Evolutionary conservation across 345 rosid species (phyloP).

Genomic region (Citrus maxima): DNA sequence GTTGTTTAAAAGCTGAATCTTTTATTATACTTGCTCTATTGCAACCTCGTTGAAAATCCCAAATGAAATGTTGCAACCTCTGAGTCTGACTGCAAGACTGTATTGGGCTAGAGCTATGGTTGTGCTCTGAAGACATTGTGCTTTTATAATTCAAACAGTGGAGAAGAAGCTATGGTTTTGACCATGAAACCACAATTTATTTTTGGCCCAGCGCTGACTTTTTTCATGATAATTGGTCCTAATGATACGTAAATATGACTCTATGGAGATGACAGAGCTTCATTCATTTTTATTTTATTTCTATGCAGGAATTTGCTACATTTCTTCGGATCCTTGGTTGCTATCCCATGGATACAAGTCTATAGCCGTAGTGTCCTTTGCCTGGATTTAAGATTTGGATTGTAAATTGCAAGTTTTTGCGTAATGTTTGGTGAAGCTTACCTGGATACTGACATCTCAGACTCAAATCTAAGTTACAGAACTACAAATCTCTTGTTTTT

Average conservation of each 20-base stretch:
- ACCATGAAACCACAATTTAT: too few species aligned
- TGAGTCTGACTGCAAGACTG: background rate
- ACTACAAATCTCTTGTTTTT: too few species aligned
- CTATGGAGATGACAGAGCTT: background rate
- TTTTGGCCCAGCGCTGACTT: too few species aligned
- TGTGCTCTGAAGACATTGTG: background rate
- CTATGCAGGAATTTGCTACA: constrained; percentile 53
- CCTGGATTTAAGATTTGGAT: background rate
- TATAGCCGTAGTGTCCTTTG: constrained; percentile 1
- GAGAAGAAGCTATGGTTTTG: background rate
- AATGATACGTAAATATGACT: background rate
- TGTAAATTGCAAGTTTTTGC: too few species aligned
- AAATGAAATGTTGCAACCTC: background rate
- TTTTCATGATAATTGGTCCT: background rate
- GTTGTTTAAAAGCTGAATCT: background rate
- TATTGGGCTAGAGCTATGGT: background rate
- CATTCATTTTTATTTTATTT: background rate
- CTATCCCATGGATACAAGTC: constrained; percentile 41
- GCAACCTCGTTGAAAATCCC: background rate
- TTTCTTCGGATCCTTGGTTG: constrained; percentile 68
- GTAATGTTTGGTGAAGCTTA: background rate
- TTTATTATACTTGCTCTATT: background rate
- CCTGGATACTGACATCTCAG: too few species aligned
- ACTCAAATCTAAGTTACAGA: too few species aligned
- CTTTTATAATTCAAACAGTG: background rate